Evolutionary conservation across 495 filamentous ascomycete species (phyloP).

Genomic region (Penicillium malachiteum): DNA sequence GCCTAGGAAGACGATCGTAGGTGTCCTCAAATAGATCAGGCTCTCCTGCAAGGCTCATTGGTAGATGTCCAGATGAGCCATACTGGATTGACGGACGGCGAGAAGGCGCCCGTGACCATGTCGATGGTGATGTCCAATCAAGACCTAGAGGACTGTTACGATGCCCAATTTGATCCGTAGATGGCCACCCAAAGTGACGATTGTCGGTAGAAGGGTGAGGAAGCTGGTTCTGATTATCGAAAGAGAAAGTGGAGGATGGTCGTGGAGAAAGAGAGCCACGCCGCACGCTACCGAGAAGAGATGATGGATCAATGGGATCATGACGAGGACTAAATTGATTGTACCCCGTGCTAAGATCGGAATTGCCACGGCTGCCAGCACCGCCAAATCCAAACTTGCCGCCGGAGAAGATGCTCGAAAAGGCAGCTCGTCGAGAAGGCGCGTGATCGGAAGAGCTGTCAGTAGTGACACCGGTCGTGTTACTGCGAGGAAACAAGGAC

Average conservation of each 20-base stretch:
- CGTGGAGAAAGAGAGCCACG: slow-evolving; percentile 69
- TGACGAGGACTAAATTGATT: slow-evolving; percentile 62
- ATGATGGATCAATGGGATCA: slow-evolving; percentile 56
- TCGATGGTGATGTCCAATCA: slow-evolving; percentile 55
- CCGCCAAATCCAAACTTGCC: slow-evolving; percentile 43
- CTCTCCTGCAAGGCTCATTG: slow-evolving; percentile 48
- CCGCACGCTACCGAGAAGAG: slow-evolving; percentile 51
- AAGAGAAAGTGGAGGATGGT: slow-evolving; percentile 75
- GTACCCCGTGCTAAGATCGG: slow-evolving; percentile 49
- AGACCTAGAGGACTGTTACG: slow-evolving; percentile 54
- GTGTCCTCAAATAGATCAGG: slow-evolving; percentile 45
- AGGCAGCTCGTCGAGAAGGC: slow-evolving; percentile 42
- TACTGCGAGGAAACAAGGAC: slow-evolving; percentile 52
- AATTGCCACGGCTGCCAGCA: slow-evolving; percentile 41
- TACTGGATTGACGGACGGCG: slow-evolving; percentile 56
- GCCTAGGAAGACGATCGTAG: slow-evolving; percentile 44
- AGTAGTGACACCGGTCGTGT: slow-evolving; percentile 38
- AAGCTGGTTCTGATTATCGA: slow-evolving; percentile 61
- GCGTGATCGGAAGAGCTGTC: slow-evolving; percentile 48
- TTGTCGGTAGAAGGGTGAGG: slow-evolving; percentile 80
- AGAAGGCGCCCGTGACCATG: slow-evolving; percentile 57
- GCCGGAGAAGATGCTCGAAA: slow-evolving; percentile 47
- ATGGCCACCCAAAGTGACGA: slow-evolving; percentile 64
- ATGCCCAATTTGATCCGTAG: slow-evolving; percentile 49
- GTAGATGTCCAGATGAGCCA: slow-evolving; percentile 55